Evolutionary conservation across 192 early-diverging fungal genomes (phyloP), one percentile per base, ranked within the genome.

Genomic region (Coemansia sp.): DNA sequence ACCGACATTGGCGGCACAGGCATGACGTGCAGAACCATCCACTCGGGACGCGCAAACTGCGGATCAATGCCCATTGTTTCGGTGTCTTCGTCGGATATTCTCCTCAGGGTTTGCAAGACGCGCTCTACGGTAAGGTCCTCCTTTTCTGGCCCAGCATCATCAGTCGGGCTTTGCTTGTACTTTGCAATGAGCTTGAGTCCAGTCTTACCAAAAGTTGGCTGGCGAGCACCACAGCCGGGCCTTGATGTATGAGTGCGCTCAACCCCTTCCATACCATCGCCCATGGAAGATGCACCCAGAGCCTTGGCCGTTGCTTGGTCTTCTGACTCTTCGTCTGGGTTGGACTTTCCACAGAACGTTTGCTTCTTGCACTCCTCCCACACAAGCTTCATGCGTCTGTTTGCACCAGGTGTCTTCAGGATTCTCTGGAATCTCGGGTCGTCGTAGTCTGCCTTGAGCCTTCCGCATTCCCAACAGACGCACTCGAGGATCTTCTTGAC

Each of bases 401-500:
- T 91, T n/a, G 89, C 84, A 63, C 91, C 89, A 56, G 85, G 86
- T 18, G 87, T 85, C 39, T 80, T 87, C 49, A 86, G 80, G 15
- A 90, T 85, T 63, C 82, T 74, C 42, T 83, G 77, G 75, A 95
- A 93, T 64, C 85, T 85, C 65, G 83, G 77, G 57, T 93, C 67
- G 82, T 83, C 84, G 77, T 87, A 87, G 67, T 95, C 91, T 6
- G 93, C 86, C 80, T 97, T 97, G 58, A 99, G 88, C 69, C 94
- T 96, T 43, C 92, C 92, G 81, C 97, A 99, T 59, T 89, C 84
- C 74, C 90, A 91, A 83, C 97, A 99, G 56, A 99, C 91, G 77
- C 94, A 95, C 85, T 98, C 96, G 16, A 99, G 88, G 55, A 96
- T 90, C 85, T 98, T 98, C 81, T 99, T 99, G 66, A 97, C 89